Base-by-base conservation (phyloP, 2,329 filamentous ascomycete species). In the Penicillium sp. region DNA sequence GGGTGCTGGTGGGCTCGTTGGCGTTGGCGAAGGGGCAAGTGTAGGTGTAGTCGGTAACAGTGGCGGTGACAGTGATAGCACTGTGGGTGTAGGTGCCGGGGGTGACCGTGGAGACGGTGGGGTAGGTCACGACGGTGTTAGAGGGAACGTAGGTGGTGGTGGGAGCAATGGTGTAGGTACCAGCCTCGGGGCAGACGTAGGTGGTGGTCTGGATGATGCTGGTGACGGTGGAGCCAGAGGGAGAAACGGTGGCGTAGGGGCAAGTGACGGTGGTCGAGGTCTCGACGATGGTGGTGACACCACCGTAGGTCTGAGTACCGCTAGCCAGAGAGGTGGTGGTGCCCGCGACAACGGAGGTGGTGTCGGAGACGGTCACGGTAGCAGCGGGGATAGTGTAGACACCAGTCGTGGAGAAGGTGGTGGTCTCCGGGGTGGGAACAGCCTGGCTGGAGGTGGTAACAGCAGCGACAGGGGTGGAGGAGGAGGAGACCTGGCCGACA, bases 321-420 rank as follows among this genome's bases (percentile, higher is more conserved):
- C 77, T 67, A 46, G 82, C 72, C 43, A 87, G 74, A 44, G 75
- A 69, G 57, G 84, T 85, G 52, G 79, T 77, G 55, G 80, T 75
- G 45, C 79, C 77, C 59, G 70, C 83, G 68, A 79, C 81, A 54
- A 86, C 83, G 34, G 82, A 86, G 59, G 82, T 85, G 53, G 79
- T 78, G 68, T 81, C 74, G 55, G 76, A 82, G 58, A 89, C 71
- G 53, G 80, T 83, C 57, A 87, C 64, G 55, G 85, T 90, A 59
- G 78, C 85, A 52, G 84, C 83, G 59, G 83, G 82, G 76, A 87
- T 81, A 58, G 85, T 88, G 75, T 88, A 89, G 55, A 78, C 79
- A 69, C 85, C 85, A 29, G 85, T 80, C 40, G 81, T 83, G 47
- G 80, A 72, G 76, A 77, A 84, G 42, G 67, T 44, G 31, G 42